These are phyloP conservation scores for Nicotiana attenuata DNA, from an alignment of 257 asterid species.

Conservation along the genomic window DNA sequence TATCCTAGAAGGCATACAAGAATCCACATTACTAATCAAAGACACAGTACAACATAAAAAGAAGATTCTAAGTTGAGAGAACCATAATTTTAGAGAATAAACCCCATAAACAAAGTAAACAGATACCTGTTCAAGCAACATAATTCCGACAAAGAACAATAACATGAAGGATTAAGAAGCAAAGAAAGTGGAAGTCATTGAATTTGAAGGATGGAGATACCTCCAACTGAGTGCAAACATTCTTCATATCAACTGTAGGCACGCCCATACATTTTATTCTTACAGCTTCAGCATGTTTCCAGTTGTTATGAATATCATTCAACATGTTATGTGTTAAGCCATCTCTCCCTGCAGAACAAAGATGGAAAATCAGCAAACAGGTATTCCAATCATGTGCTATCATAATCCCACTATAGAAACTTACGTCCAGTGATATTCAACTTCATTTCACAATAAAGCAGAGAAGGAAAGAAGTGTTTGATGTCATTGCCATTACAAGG, in stretches of 20 bases:
- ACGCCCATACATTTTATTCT: slow-evolving; percentile 97
- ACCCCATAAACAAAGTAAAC: background rate
- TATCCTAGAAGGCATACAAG: slow-evolving; percentile 49
- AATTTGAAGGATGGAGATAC: slow-evolving; percentile 30
- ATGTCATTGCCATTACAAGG: background rate
- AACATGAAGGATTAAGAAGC: background rate
- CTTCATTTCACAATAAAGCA: background rate
- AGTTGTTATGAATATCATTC: slow-evolving; percentile 79
- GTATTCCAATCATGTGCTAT: background rate
- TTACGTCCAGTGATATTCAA: background rate
- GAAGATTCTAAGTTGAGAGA: background rate
- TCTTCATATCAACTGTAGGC: slow-evolving; percentile 91
- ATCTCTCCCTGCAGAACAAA: slow-evolving; percentile 60
- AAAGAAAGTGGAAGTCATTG: background rate
- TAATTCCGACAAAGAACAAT: background rate
- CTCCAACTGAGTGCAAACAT: slow-evolving; percentile 82
- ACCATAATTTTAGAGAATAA: background rate
- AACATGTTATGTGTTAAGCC: slow-evolving; percentile 95
- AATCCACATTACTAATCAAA: background rate
- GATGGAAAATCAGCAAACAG: background rate
- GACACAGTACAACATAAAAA: background rate
- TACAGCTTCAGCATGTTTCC: slow-evolving; percentile 83
- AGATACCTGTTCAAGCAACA: background rate
- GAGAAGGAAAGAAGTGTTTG: background rate
- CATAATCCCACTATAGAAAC: background rate